These are phyloP conservation scores for Echinosophora koreensis DNA, from an alignment of 306 rosid genomes.

Conservation along the genomic window DNA sequence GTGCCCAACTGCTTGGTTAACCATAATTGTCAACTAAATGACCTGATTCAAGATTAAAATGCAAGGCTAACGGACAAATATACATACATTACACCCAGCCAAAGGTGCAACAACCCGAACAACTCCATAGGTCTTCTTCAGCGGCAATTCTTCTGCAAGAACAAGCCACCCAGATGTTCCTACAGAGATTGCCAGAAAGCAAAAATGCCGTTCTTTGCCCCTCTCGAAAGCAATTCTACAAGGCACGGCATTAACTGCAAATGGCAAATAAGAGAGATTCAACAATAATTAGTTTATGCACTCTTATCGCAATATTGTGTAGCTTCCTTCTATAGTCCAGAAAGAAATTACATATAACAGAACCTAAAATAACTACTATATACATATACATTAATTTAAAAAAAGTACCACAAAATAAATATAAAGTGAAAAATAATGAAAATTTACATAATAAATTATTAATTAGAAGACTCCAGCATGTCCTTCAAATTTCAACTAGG, in stretches of 20 bases:
- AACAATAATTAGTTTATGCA: slow-evolving; percentile 5
- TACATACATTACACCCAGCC: slow-evolving; percentile 88
- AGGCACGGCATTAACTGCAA: slow-evolving; percentile 80
- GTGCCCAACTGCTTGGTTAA: no score
- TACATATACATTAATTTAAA: not conserved
- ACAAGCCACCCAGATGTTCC: slow-evolving; percentile 86
- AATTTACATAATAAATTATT: slow-evolving; percentile 9
- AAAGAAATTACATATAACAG: slow-evolving; percentile 31
- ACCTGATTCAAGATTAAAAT: slow-evolving; percentile 20
- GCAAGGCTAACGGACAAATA: slow-evolving; percentile 19
- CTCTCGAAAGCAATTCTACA: slow-evolving; percentile 95
- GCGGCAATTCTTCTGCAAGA: slow-evolving; percentile 85
- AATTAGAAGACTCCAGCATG: slow-evolving; percentile 5
- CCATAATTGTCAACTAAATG: slow-evolving; percentile 34
- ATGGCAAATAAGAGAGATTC: slow-evolving; percentile 46
- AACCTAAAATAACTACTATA: not conserved
- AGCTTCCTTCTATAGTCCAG: slow-evolving; percentile 19
- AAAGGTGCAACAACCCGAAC: slow-evolving; percentile 84
- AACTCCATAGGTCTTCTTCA: slow-evolving; percentile 69
- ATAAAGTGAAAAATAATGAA: not conserved
- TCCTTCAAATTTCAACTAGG: slow-evolving; percentile 23
- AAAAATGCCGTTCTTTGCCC: slow-evolving; percentile 83
- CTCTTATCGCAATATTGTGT: not conserved
- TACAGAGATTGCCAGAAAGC: slow-evolving; percentile 69
- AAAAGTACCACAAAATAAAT: not conserved